Conservation (phyloP, 345 rosid species). For the Moricandia arvensis region DNA sequence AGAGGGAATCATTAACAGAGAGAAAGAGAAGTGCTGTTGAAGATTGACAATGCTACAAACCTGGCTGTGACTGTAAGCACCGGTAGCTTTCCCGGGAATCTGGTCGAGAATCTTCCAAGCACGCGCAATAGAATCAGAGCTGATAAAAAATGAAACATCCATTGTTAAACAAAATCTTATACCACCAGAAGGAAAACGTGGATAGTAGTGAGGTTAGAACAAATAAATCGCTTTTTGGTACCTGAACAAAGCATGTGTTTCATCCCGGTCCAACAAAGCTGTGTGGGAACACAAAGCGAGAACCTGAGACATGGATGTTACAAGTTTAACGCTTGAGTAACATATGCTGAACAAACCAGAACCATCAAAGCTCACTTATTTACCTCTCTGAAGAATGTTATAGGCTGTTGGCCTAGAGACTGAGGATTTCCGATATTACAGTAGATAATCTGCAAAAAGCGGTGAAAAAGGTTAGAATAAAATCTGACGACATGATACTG, state of each 20-base stretch:
- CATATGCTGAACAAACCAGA: background rate
- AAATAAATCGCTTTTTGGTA: slow-evolving; percentile 23
- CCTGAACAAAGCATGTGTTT: slow-evolving; percentile 95
- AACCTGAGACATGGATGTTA: slow-evolving; percentile 51
- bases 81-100: slow-evolving; percentile 95
- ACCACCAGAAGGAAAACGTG: background rate
- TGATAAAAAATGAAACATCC: slow-evolving; percentile 28
- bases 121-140: slow-evolving; percentile 83
- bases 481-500: background rate
- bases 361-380: slow-evolving; percentile 1
- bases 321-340: background rate
- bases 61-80: slow-evolving; percentile 99
- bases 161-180: slow-evolving; percentile 2
- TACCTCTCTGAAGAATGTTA: slow-evolving; percentile 96
- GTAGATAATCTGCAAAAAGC: slow-evolving; percentile 61
- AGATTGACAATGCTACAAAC: slow-evolving; percentile 35
- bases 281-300: slow-evolving; percentile 92
- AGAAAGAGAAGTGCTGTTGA: background rate
- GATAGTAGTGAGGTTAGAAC: background rate
- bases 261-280: slow-evolving; percentile 74
- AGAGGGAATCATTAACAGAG: background rate
- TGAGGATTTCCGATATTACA: slow-evolving; percentile 98
- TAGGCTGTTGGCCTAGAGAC: slow-evolving; percentile 89
- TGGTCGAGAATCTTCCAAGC: slow-evolving; percentile 93
- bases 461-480: background rate